A percentile compares a stretch with the other conserved stretches of the same genome.
Conservation (phyloP, 345 rosid species). For the Pugionium dolabratum region DNA sequence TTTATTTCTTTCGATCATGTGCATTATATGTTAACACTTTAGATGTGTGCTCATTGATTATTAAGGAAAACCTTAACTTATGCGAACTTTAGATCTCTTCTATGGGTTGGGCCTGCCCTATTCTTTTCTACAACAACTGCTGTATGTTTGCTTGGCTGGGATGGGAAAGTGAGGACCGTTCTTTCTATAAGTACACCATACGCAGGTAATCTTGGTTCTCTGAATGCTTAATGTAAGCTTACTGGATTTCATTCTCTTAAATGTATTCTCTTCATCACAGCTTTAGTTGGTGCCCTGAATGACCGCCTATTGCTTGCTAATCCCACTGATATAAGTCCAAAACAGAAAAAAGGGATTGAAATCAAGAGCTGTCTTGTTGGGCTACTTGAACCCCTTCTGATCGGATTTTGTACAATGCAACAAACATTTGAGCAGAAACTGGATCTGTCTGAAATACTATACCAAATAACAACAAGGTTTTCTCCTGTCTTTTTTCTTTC, state of each 20-base stretch:
- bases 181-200: constrained; percentile 85
- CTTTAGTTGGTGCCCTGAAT: constrained; percentile 85
- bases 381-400: constrained; percentile 94
- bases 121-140: constrained; percentile 89
- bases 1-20: constrained; percentile 6
- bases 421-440: constrained; percentile 90
- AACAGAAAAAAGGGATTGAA: constrained; percentile 84
- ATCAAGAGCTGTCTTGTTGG: constrained; percentile 93
- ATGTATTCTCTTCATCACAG: constrained; percentile 49
- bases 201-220: constrained; percentile 58
- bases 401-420: constrained; percentile 99
- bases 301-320: constrained; percentile 81
- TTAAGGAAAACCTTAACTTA: constrained; percentile 55
- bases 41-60: constrained; percentile 21
- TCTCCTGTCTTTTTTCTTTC: constrained; percentile 20
- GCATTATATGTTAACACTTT: constrained; percentile 5
- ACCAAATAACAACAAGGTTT: constrained; percentile 95
- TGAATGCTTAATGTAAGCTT: constrained; percentile 20
- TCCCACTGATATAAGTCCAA: constrained; percentile 85
- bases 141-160: constrained; percentile 93
- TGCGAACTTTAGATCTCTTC: constrained; percentile 80
- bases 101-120: constrained; percentile 99
- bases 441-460: constrained; percentile 82
- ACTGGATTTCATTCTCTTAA: constrained; percentile 28
- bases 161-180: constrained; percentile 84